phyloP scores from a whole-genome alignment of 352 stramenopile genomes.

The Blastocystis sp. region DNA sequence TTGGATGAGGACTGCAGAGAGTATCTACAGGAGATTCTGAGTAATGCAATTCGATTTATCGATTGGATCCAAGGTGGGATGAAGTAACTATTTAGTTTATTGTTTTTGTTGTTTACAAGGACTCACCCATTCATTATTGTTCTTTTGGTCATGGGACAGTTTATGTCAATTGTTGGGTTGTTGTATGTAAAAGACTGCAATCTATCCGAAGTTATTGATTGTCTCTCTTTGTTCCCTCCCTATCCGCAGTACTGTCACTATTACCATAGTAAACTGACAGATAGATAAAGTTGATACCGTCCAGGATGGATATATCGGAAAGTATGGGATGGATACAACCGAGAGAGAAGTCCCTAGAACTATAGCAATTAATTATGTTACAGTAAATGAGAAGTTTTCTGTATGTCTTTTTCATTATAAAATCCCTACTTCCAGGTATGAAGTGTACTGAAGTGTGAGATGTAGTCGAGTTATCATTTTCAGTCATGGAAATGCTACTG shows the following conservation, averaged over 20 bases:
- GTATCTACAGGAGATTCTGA: constrained; percentile 51
- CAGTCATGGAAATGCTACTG: constrained; percentile 51
- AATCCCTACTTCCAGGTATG: neutral
- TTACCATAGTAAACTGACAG: neutral
- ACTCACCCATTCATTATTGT: neutral
- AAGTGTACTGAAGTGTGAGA: neutral
- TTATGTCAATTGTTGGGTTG: constrained; percentile 24
- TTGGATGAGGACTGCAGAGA: constrained; percentile 28
- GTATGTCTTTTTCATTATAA: constrained; percentile 28
- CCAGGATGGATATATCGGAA: neutral
- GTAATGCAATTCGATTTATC: constrained; percentile 38
- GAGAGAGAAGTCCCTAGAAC: neutral
- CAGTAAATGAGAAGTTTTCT: neutral
- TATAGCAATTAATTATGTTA: neutral
- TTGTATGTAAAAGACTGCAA: constrained; percentile 39
- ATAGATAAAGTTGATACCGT: neutral
- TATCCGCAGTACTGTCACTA: constrained; percentile 22
- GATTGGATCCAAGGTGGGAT: constrained; percentile 58
- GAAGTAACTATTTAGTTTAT: neutral
- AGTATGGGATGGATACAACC: constrained; percentile 24
- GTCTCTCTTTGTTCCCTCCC: constrained; percentile 30
- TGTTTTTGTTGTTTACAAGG: neutral
- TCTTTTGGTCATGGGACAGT: constrained; percentile 10
- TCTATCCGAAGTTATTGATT: neutral
- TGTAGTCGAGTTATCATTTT: constrained; percentile 12